Percentiles rank a stretch among this genome's conserved stretches.
phyloP scores from a whole-genome alignment of 768 basidiomycete species.

The Tylopilus cervinicoccineus region DNA sequence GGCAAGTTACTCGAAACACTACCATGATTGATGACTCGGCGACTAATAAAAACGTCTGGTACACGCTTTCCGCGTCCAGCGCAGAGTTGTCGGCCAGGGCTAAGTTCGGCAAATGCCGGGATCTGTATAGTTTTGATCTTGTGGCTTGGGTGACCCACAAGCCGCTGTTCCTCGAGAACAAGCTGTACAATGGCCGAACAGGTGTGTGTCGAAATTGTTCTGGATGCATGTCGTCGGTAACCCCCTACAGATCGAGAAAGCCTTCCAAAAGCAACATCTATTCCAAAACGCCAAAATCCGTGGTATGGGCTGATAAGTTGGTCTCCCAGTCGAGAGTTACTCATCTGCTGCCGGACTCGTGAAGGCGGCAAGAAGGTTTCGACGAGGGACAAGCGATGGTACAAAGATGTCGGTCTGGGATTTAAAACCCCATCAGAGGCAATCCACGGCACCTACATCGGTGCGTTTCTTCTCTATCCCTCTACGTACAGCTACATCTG shows the following conservation, averaged over 20 bases:
- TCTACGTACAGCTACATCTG: neutral
- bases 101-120: conserved; percentile 26
- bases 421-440: conserved; percentile 97
- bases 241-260: conserved; percentile 79
- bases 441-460: conserved; percentile 94
- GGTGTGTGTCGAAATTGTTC: conserved; percentile 32
- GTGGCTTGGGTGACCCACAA: conserved; percentile 32
- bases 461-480: conserved; percentile 44
- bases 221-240: neutral
- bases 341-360: conserved; percentile 10
- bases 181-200: conserved; percentile 55
- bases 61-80: neutral
- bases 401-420: conserved; percentile 96
- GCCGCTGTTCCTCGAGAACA: conserved; percentile 7
- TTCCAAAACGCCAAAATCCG: conserved; percentile 97
- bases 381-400: conserved; percentile 97
- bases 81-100: neutral
- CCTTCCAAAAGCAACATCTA: conserved; percentile 95
- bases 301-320: conserved; percentile 52
- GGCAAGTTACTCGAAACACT: too few species aligned
- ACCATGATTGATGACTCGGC: too few species aligned
- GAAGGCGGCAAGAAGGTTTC: conserved; percentile 83
- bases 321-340: conserved; percentile 1
- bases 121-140: conserved; percentile 38
- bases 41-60: too few species aligned